These are phyloP conservation scores for Prunus davidiana DNA, from an alignment of 306 rosid genomes.

Conservation along the genomic window DNA sequence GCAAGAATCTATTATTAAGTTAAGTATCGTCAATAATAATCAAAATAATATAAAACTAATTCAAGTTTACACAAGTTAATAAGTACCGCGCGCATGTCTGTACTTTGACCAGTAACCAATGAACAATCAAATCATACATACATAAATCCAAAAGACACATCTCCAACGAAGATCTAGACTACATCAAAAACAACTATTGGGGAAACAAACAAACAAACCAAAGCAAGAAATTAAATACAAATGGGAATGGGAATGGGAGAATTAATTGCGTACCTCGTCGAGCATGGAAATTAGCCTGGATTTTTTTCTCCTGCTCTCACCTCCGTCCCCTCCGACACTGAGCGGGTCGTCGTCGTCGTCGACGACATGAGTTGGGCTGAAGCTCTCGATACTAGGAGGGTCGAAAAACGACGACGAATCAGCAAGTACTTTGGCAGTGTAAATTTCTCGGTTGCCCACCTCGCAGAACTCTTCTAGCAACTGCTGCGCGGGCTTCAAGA, in stretches of 20 bases:
- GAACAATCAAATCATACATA: background rate
- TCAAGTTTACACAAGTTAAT: constrained; percentile 12
- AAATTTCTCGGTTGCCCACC: constrained; percentile 40
- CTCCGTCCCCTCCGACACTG: constrained; percentile 24
- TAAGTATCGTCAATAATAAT: no score
- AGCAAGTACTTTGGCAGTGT: constrained; percentile 13
- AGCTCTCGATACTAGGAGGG: constrained; percentile 29
- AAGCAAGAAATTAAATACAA: background rate
- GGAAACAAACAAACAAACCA: background rate
- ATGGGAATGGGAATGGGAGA: background rate
- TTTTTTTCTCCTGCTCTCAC: constrained; percentile 44
- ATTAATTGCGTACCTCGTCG: constrained; percentile 54
- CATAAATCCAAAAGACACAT: constrained; percentile 9
- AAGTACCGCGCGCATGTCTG: background rate
- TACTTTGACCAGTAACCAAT: constrained; percentile 4
- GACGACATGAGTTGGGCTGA: constrained; percentile 11
- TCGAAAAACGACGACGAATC: constrained; percentile 47
- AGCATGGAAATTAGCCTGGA: constrained; percentile 68
- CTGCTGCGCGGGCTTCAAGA: constrained; percentile 71
- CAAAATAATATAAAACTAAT: background rate
- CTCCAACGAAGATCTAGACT: constrained; percentile 14
- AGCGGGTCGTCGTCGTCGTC: constrained; percentile 13
- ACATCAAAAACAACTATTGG: background rate
- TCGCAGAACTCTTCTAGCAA: constrained; percentile 62
- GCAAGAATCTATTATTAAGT: constrained; percentile 40